Evolutionary conservation across 2,329 filamentous ascomycete species (phyloP).

Genomic region (Camptophora hylomeconis): DNA sequence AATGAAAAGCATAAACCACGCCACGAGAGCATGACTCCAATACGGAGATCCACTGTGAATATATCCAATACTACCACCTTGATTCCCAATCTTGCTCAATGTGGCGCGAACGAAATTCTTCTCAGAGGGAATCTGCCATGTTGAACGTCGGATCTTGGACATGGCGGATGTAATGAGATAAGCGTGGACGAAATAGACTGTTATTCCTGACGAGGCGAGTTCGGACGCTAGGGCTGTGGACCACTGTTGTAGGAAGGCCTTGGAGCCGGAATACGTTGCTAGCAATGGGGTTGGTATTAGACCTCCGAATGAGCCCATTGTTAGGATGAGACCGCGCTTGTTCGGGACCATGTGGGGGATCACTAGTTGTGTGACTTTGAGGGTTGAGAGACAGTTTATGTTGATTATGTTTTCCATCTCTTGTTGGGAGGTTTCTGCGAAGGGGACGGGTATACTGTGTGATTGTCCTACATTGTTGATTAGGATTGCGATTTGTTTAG

Average conservation of each 20-base stretch:
- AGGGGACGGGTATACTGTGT: constrained; percentile 84
- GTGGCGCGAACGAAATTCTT: constrained; percentile 68
- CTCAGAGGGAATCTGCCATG: constrained; percentile 64
- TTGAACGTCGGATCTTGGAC: constrained; percentile 83
- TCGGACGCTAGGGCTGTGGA: constrained; percentile 75
- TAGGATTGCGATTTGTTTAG: constrained; percentile 70
- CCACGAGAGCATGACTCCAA: constrained; percentile 83
- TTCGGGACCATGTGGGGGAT: constrained; percentile 74
- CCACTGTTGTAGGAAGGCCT: constrained; percentile 97
- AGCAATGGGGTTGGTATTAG: constrained; percentile 83
- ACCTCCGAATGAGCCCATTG: constrained; percentile 94
- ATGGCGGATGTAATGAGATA: constrained; percentile 93
- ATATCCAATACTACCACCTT: constrained; percentile 64
- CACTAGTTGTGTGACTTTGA: constrained; percentile 75
- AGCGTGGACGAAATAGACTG: constrained; percentile 81
- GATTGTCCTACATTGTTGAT: constrained; percentile 96
- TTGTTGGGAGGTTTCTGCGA: constrained; percentile 61
- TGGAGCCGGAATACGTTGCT: constrained; percentile 93
- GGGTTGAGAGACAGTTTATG: constrained; percentile 86
- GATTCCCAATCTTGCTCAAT: constrained; percentile 65
- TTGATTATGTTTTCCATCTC: constrained; percentile 86
- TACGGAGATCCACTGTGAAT: constrained; percentile 80
- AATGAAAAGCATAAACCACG: constrained; percentile 59
- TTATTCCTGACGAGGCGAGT: constrained; percentile 64
- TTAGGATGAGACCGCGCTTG: constrained; percentile 78